Evolutionary conservation across 73 alveolate genomes (phyloP), one percentile per base, ranked within the genome.

Genomic region (Paramecium tetraurelia): DNA sequence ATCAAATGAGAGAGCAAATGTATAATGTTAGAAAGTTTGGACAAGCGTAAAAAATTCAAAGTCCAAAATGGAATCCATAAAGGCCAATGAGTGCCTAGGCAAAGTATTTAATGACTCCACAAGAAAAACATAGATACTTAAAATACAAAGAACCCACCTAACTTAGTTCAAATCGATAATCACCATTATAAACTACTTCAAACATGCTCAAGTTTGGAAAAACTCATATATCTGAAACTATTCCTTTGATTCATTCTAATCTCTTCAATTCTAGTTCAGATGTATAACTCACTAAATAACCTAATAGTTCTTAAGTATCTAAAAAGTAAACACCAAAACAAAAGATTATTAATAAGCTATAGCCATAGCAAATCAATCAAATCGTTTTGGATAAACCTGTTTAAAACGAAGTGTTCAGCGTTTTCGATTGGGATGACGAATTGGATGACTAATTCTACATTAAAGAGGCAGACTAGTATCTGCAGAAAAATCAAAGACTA

Each of bases 391-490:
- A 53, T 18, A 18, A 53, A 18, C 10, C 31, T 53, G 16, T 16
- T n/a, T 18, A 53, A 18, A 53, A 18, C 0, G 31, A 53, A 18
- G 35, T 53, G 21, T 53, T 53, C 14, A 20, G 57, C 6, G 18
- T 80, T 31, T 35, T 80, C 6, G 75, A 48, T 43, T 80, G 90
- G 90, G 70, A 80, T 7, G 90, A 80, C 0, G 90, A 80, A 16
- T 10, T 80, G 9, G 90, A 80, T 80, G 90, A 80, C 4, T 9
- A 46, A 80, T 80, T 80, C 46, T 43, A 41, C 46, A 80, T 80
- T 1, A 80, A 46, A 43, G 57, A 80, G 7, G 70, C 57, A 20
- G 20, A 6, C 5, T 7, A 53, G 14, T 53, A 53, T 53, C 21
- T 16, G 1, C 7, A 18, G 21, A 53, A 53, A 18, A 18, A 43